A percentile compares a stretch with the other conserved stretches of the same genome.
Conservation (phyloP, 2,329 filamentous ascomycete genomes). For the Stemphylium vesicarium region DNA sequence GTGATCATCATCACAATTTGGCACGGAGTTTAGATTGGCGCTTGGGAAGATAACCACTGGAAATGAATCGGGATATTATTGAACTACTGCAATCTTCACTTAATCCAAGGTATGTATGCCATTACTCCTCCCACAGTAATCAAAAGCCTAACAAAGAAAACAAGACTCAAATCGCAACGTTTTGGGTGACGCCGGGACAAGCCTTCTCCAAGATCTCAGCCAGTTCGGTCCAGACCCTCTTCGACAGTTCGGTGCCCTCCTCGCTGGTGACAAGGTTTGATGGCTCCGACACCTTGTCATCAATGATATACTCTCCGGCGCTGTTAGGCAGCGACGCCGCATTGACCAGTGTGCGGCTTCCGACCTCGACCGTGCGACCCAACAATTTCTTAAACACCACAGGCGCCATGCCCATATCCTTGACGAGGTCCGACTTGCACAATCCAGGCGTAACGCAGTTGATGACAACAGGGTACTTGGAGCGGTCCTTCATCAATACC, state of each 20-base stretch:
- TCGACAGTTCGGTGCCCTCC: slow-evolving; percentile 41
- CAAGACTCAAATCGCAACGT: neutral
- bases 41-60: neutral
- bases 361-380: slow-evolving; percentile 48
- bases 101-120: neutral
- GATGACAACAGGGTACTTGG: slow-evolving; percentile 27
- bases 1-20: neutral
- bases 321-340: slow-evolving; percentile 37
- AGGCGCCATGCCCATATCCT: slow-evolving; percentile 12
- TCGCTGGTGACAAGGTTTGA: slow-evolving; percentile 39
- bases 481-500: slow-evolving; percentile 5
- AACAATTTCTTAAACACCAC: slow-evolving; percentile 19
- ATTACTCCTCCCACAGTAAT: neutral
- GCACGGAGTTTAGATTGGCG: neutral
- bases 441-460: slow-evolving; percentile 36
- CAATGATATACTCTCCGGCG: slow-evolving; percentile 46
- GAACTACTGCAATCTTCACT: neutral
- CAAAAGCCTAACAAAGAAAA: neutral
- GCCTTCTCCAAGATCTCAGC: slow-evolving; percentile 44
- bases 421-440: slow-evolving; percentile 23
- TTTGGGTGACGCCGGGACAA: slow-evolving; percentile 23
- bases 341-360: slow-evolving; percentile 47
- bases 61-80: too few relatives aligned
- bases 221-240: slow-evolving; percentile 48
- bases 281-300: slow-evolving; percentile 33